Percentiles rank a stretch among this genome's conserved stretches.
phyloP scores from a whole-genome alignment of 129 eudicot genomes.

The Centella asiatica region DNA sequence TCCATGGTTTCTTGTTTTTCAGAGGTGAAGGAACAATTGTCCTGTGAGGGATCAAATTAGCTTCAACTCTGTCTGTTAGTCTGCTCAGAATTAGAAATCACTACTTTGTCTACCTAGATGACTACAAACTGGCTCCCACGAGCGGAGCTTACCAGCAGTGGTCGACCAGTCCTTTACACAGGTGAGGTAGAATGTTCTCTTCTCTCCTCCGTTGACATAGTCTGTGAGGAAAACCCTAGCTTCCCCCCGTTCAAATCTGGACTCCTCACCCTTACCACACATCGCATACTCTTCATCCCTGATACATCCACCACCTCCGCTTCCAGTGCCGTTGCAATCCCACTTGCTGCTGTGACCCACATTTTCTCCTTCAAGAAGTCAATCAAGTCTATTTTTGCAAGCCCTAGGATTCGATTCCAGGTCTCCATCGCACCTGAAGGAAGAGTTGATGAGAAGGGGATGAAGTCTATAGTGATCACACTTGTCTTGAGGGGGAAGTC shows the following conservation, averaged over 20 bases:
- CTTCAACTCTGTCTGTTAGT: too few relatives aligned
- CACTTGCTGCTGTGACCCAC: slow-evolving; percentile 54
- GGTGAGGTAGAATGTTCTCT: slow-evolving; percentile 67
- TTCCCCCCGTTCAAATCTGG: slow-evolving; percentile 50
- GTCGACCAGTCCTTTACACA: slow-evolving; percentile 61
- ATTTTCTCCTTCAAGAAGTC: slow-evolving; percentile 58
- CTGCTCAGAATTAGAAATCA: too few relatives aligned
- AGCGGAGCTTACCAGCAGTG: slow-evolving; percentile 60
- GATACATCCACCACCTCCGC: slow-evolving; percentile 14
- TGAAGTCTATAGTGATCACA: slow-evolving; percentile 32
- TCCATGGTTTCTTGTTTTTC: too few relatives aligned
- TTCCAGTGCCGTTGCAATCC: slow-evolving; percentile 29
- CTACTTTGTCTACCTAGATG: too few relatives aligned
- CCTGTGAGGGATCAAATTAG: too few relatives aligned
- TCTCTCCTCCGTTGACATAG: slow-evolving; percentile 70
- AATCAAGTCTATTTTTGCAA: slow-evolving; percentile 70
- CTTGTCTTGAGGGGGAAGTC: slow-evolving; percentile 64
- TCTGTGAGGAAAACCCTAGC: slow-evolving; percentile 50
- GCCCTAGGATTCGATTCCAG: slow-evolving; percentile 75
- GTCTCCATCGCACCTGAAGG: slow-evolving; percentile 35
- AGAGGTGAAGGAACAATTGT: too few relatives aligned
- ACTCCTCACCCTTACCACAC: slow-evolving; percentile 62
- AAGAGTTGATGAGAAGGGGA: slow-evolving; percentile 26
- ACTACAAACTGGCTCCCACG: slow-evolving; percentile 52
- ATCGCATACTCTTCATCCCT: slow-evolving; percentile 75